Evolutionary conservation across 306 rosid species (phyloP).

Genomic region (Neltuma alba): DNA sequence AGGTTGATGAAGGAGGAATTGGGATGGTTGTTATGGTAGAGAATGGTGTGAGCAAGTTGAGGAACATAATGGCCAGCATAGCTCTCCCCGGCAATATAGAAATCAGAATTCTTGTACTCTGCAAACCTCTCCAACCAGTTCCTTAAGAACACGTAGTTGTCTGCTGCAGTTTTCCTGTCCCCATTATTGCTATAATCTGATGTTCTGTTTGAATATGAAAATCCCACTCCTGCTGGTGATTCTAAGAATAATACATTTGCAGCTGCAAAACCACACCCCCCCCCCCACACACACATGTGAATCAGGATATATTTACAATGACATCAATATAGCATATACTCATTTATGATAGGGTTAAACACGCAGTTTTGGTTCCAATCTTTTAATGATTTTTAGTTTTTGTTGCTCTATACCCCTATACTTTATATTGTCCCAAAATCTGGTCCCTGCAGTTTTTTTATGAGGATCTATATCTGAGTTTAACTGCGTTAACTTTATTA

Average conservation of each 20-base stretch:
- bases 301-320: no score
- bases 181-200: slow-evolving; percentile 65
- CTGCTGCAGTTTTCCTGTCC: slow-evolving; percentile 68
- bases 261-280: slow-evolving; percentile 48
- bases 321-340: no score
- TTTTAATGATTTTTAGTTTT: no score
- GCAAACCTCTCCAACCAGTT: slow-evolving; percentile 94
- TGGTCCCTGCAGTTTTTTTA: no score
- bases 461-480: no score
- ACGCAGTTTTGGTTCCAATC: no score
- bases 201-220: slow-evolving; percentile 83
- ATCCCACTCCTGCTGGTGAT: slow-evolving; percentile 95
- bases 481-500: no score
- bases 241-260: slow-evolving; percentile 89
- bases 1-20: slow-evolving; percentile 65
- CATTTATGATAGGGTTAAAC: no score
- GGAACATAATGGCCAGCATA: slow-evolving; percentile 98
- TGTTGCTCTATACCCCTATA: no score
- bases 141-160: slow-evolving; percentile 69
- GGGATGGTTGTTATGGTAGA: slow-evolving; percentile 55
- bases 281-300: not conserved
- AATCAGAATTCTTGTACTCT: slow-evolving; percentile 67
- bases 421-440: no score
- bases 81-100: slow-evolving; percentile 89
- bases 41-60: slow-evolving; percentile 86